Base-by-base conservation (phyloP, 192 early-diverging fungal genomes). In the Linderina pennispora region DNA sequence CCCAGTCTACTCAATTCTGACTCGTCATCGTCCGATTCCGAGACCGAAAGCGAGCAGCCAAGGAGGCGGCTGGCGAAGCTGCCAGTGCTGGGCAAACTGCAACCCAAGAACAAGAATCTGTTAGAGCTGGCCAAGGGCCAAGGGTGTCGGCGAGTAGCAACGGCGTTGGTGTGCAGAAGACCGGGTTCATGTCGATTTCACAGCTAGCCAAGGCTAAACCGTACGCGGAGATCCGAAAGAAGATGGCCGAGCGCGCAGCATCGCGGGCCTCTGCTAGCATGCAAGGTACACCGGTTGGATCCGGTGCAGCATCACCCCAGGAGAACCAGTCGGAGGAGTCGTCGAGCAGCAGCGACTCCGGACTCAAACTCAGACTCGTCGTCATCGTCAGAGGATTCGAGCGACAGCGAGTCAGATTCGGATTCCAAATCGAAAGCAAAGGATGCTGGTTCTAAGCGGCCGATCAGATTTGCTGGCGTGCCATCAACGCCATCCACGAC, bases 381-480 rank as follows among this genome's bases (percentile, higher is more conserved):
- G n/a, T n/a, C n/a, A n/a, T n/a, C n/a, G n/a, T n/a, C n/a, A n/a
- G n/a, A n/a, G n/a, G n/a, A n/a, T n/a, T n/a, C n/a, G n/a, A n/a
- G n/a, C n/a, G 28, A 31, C 11, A 31, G 28, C 28, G 37, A 33
- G 2, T 45, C 43, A 20, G 37, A 34, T 15, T 41, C 38, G 4
- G 36, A 43, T 22, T 51, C 57, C 3, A 24, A 50, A 23, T 50
- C 48, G 14, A 36, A 50, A 9, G 14, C 20, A 18, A 25, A 23
- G n/a, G n/a, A 33, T 4, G 36, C 48, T 17, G 31, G 13, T 5
- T 38, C 46, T 11, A 43, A 44, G 18, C 38, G 24, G 50, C 52
- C 47, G 1, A 71, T 71, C 42, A 45, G 67, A 31, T 71, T 71
- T 49, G 67, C 67, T 34, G 67, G 67, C 1, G 35, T 39, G n/a